Evolutionary conservation across 1,139 yeast genomes (phyloP), one percentile per base, ranked within the genome.

Genomic region (Spencermartinsiella ligniputridi): DNA sequence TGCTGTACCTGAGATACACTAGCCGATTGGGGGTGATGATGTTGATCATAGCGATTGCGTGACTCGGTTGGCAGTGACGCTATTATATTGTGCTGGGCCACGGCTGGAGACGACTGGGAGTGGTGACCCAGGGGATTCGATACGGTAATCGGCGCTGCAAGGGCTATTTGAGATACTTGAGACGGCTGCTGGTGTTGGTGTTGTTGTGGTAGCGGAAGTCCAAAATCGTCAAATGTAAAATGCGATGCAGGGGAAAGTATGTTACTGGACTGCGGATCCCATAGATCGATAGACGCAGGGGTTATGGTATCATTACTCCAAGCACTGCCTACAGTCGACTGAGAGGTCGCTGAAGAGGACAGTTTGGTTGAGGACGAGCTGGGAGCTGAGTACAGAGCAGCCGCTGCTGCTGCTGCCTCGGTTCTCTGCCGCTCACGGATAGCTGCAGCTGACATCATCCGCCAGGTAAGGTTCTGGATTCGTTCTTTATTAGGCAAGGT

Each of bases 381-480:
- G 9, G 21, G 12, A 13, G 15, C 36, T 20, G 32, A 16, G 24
- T 8, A 19, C 33, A 40, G 36, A 20, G 27, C 42, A 35, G 17
- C 18, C 19, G 19, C 35, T 17, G 22, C 34, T 40, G 22, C 40
- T 19, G 35, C 29, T 21, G 27, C 32, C 9, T 27, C 18, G 15
- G 38, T 27, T 5, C 27, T 34, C 29, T 27, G 33, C n/a, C 35
- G 29, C 22, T 19, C 6, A 15, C 37, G 41, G 21, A 32, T 27
- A 21, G 45, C 40, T 13, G 45, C 25, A 45, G 71, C 61, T 51
- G 74, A 76, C 89, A 87, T 83, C 79, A 88, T 75, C 51, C 96
- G 67, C 96, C 96, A 87, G 11, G 94, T 81, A 42, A 87, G 66
- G 61, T 87, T 87, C 60, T 84, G 88, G 81, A 87, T 82, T 39